Base-by-base conservation (phyloP, 768 basidiomycete genomes). In the Mrakia blollopis region DNA sequence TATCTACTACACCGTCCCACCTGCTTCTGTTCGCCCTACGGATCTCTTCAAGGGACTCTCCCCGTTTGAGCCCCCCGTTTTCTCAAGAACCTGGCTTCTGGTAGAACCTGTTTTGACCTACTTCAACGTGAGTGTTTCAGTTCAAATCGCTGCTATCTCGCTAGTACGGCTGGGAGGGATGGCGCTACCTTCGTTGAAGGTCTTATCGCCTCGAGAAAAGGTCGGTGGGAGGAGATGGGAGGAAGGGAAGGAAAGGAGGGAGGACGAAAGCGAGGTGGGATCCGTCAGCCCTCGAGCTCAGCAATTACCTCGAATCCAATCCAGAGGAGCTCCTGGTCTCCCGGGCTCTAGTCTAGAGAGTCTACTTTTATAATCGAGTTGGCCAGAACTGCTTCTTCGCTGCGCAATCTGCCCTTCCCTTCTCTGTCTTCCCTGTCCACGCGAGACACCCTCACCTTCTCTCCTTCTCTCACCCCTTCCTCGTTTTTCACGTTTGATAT, bases 11-110 rank as follows among this genome's bases (percentile, higher is more conserved):
- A 23, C 60, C 2, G 37, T 61, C 3, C 75, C 75, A 8, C 69
- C 75, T 14, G 28, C 50, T n/a, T 62, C 44, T 13, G 16, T 57
- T 18, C 68, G 14, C 4, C 54, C 69, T 25, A 63, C 32, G 30
- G 25, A 71, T 54, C 25, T 71, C 39, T 76, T 76, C 30, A 23
- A 28, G 13, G 75, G 75, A n/a, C 68, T 72, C 30, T 76, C 75
- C 0, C 68, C 69, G 0, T 57, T 47, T n/a, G 75, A 76, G 18
- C 75, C 75, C 47, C 75, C 75, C 41, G 75, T 76, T 16, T 60
- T 57, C 8, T 28, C 69, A 7, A 16, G 41, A 8, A 39, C 50
- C 18, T 76, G 75, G 75, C 30, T 76, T 21, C 41, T 76, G 23
- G 8, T 76, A 7, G 68, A 71, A 23, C 75, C 75, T 16, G 2